Evolutionary conservation across 2,329 filamentous ascomycete genomes (phyloP), one percentile per base, ranked within the genome.

Genomic region (Teratosphaeria nubilosa): DNA sequence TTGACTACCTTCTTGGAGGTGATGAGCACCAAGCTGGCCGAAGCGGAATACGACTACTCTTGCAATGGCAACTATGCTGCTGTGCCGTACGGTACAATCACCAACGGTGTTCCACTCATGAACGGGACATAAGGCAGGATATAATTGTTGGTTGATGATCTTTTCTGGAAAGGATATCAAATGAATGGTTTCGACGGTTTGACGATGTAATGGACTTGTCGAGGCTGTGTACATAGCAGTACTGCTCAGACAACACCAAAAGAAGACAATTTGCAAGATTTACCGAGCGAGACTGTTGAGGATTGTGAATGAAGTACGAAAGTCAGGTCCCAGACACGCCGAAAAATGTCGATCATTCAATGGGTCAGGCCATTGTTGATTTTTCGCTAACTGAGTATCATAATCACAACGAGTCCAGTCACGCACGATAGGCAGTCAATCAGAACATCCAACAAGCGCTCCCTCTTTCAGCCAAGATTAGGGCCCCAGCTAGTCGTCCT

Each of bases 1-100:
- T 70, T 91, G 54, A 78, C 79, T 2, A 84, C 84, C 0, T 90
- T 91, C 66, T 66, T 91, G 51, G 70, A 80, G 60, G 76, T 84
- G 5, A 83, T 87, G 73, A 77, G 83, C 60, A 75, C 74, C 60
- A 84, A 84, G 77, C 70, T 82, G 37, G 77, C 75, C 22, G 61
- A 63, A 53, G 85, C 86, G 3, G 72, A 81, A 65, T 90, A 81
- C 66, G 81, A 88, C 16, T 79, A 82, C 66, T 80, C 84, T 41
- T 91, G 88, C 67, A 84, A 83, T 69, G 86, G 76, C 2, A 76
- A 86, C 2, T 83, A 81, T 62, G 69, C 74, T 5, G 65, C 70
- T 14, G 73, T 73, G 14, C 68, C 73, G 27, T 83, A 82, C 68
- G 81, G 80, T 1, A 68, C 69, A 14, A 65, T 83, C 16, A 77